phyloP scores from a whole-genome alignment of 441 rosid species.

The Rhodomyrtus psidioides region DNA sequence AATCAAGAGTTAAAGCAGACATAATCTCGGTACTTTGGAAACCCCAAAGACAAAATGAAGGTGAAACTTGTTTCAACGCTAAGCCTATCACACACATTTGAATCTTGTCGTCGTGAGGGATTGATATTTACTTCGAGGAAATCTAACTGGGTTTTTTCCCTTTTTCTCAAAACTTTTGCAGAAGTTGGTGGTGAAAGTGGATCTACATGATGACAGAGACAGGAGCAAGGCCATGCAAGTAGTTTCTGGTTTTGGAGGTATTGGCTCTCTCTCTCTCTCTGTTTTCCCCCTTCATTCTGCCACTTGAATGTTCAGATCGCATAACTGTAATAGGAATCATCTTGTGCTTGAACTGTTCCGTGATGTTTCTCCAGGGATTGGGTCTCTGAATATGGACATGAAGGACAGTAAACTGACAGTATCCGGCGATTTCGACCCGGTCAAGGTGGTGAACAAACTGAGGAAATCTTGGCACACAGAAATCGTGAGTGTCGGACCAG shows the following conservation, averaged over 20 bases:
- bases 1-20: not conserved
- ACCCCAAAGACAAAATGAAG: not conserved
- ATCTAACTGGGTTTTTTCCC: not conserved
- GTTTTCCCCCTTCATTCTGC: not conserved
- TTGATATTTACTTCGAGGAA: not conserved
- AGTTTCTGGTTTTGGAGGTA: not conserved
- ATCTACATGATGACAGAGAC: not conserved
- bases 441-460: not conserved
- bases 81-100: not conserved
- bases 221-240: not conserved
- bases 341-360: not conserved
- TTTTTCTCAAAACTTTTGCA: not conserved
- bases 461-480: not conserved
- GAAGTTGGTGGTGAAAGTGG: constrained; percentile 2
- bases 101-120: too few species aligned
- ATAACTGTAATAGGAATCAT: not conserved
- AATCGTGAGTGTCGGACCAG: not conserved
- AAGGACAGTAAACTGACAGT: constrained; percentile 3
- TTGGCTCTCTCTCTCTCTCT: not conserved
- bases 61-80: not conserved
- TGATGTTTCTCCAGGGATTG: not conserved
- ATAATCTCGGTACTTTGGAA: not conserved
- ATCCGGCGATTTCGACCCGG: not conserved
- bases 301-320: not conserved
- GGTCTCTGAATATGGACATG: not conserved